Conservation (phyloP, 495 filamentous ascomycete genomes). For the Pyrenopolyporus hunteri region DNA sequence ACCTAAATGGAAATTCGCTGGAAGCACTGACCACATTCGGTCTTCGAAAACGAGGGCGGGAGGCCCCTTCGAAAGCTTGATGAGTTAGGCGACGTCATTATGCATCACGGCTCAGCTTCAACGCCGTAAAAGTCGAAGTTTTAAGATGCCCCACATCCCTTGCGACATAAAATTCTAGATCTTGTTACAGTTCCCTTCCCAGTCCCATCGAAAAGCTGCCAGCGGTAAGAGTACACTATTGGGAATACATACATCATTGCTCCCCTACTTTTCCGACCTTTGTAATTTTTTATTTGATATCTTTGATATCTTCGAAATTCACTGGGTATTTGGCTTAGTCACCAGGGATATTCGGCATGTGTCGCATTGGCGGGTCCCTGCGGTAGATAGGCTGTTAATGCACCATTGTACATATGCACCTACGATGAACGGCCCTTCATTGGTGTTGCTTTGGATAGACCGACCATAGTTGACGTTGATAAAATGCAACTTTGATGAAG, state of each 20-base stretch:
- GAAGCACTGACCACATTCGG: no score
- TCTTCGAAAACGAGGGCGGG: no score
- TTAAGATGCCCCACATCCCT: not conserved
- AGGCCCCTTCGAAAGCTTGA: no score
- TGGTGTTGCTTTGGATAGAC: slow-evolving; percentile 1
- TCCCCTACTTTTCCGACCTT: not conserved
- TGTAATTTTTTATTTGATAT: not conserved
- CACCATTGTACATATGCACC: not conserved
- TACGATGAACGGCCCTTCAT: slow-evolving; percentile 4
- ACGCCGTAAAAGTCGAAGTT: slow-evolving; percentile 22
- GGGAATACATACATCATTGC: slow-evolving; percentile 4
- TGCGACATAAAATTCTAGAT: slow-evolving; percentile 18
- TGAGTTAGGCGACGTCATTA: slow-evolving; percentile 21
- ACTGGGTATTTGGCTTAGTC: slow-evolving; percentile 3
- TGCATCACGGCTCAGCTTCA: slow-evolving; percentile 13
- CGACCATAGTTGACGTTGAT: slow-evolving; percentile 6
- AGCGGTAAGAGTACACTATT: not conserved
- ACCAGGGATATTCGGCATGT: slow-evolving; percentile 17
- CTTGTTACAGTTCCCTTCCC: no score
- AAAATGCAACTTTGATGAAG: slow-evolving; percentile 23
- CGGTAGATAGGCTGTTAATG: not conserved
- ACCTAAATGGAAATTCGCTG: no score
- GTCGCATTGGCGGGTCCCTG: slow-evolving; percentile 13
- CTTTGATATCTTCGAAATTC: not conserved
- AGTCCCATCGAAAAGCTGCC: slow-evolving; percentile 4